Evolutionary conservation across 345 rosid species (phyloP).

Genomic region (Orychophragmus violaceus): DNA sequence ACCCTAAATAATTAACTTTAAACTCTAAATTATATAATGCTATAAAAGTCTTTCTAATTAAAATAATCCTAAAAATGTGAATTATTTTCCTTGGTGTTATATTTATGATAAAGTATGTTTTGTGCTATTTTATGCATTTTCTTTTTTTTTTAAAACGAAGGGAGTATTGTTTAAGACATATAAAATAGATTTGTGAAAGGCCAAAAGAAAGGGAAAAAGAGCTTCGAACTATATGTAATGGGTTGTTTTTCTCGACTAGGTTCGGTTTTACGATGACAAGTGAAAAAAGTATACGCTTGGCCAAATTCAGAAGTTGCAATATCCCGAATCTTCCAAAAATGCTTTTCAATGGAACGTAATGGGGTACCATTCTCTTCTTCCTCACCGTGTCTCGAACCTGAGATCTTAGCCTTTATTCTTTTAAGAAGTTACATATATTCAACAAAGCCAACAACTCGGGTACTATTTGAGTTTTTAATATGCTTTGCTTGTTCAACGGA

Average conservation of each 20-base stretch:
- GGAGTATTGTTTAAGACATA: not conserved
- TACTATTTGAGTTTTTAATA: not conserved
- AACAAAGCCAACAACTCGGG: too few species aligned
- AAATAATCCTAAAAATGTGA: too few species aligned
- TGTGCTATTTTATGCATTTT: too few species aligned
- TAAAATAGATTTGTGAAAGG: not conserved
- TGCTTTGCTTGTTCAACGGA: too few species aligned
- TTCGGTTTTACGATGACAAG: not conserved
- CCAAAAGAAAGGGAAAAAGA: not conserved
- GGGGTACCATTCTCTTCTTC: not conserved
- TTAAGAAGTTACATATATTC: not conserved
- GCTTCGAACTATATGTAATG: not conserved
- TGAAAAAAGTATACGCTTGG: not conserved
- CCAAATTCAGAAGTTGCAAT: not conserved
- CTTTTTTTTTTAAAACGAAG: too few species aligned
- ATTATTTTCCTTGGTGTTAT: too few species aligned
- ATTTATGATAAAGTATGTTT: too few species aligned
- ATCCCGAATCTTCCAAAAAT: not conserved
- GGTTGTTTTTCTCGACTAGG: not conserved
- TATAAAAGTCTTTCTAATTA: too few species aligned
- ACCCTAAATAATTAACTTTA: too few species aligned
- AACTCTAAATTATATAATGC: too few species aligned
- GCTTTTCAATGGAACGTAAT: not conserved
- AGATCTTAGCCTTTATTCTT: not conserved
- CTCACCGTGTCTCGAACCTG: not conserved